A percentile compares a stretch with the other conserved stretches of the same genome.
phyloP scores from a whole-genome alignment of 108 stramenopile genomes.

The Fragilaria radians region DNA sequence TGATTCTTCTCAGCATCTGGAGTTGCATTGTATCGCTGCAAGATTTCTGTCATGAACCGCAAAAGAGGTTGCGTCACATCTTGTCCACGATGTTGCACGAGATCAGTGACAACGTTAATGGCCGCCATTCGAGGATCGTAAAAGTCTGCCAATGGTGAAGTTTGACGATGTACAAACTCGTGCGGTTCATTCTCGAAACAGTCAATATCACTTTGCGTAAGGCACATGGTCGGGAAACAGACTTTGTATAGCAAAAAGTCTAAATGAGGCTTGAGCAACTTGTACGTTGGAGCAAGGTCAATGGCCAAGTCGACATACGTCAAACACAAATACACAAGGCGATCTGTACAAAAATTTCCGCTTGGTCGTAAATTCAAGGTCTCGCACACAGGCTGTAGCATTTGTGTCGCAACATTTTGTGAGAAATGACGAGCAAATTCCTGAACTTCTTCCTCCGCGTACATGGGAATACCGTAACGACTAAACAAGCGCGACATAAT shows the following conservation, averaged over 20 bases:
- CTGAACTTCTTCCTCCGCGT: slow-evolving; percentile 82
- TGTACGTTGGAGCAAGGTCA: slow-evolving; percentile 91
- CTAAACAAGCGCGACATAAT: slow-evolving; percentile 91
- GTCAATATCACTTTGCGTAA: slow-evolving; percentile 76
- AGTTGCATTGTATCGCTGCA: slow-evolving; percentile 70
- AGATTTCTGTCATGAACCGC: slow-evolving; percentile 68
- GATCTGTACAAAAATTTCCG: slow-evolving; percentile 92
- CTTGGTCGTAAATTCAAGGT: slow-evolving; percentile 83
- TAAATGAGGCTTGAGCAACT: slow-evolving; percentile 95
- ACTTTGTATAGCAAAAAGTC: slow-evolving; percentile 96
- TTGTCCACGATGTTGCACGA: slow-evolving; percentile 88
- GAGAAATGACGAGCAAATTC: slow-evolving; percentile 89
- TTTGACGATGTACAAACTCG: slow-evolving; percentile 93
- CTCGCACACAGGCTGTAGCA: slow-evolving; percentile 82
- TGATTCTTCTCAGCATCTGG: slow-evolving; percentile 74
- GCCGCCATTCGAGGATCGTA: slow-evolving; percentile 92
- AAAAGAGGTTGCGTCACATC: slow-evolving; percentile 86
- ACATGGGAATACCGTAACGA: slow-evolving; percentile 91
- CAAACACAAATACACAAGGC: slow-evolving; percentile 90
- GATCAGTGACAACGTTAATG: slow-evolving; percentile 84
- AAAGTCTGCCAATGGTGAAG: slow-evolving; percentile 93
- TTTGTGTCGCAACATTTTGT: slow-evolving; percentile 77
- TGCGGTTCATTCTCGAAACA: slow-evolving; percentile 94
- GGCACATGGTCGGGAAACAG: slow-evolving; percentile 91
- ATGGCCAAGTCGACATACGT: slow-evolving; percentile 87